Evolutionary conservation across 1,284 basidiomycete species (phyloP).

Genomic region (Ustilago curta): DNA sequence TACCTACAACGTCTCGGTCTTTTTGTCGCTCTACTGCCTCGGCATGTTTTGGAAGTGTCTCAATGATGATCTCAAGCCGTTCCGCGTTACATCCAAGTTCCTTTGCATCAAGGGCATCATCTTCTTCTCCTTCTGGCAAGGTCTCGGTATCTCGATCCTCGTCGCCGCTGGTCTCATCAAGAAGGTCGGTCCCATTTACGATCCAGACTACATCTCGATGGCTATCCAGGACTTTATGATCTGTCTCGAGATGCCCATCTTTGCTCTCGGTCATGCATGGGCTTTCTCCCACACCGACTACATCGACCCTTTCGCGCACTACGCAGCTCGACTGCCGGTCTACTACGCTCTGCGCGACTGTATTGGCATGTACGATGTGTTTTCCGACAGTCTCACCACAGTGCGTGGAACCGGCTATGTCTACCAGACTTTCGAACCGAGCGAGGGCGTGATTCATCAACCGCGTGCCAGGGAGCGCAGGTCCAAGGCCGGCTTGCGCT

Average conservation of each 20-base stretch:
- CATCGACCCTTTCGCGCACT: slow-evolving; percentile 53
- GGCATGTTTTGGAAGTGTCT: slow-evolving; percentile 67
- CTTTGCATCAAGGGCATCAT: slow-evolving; percentile 93
- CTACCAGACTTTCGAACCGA: slow-evolving; percentile 94
- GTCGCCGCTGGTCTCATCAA: slow-evolving; percentile 84
- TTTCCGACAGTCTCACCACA: slow-evolving; percentile 86
- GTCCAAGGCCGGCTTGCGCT: slow-evolving; percentile 78
- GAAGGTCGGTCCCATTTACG: slow-evolving; percentile 79
- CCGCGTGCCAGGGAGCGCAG: slow-evolving; percentile 52
- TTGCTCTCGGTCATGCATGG: slow-evolving; percentile 91
- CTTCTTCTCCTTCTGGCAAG: slow-evolving; percentile 98
- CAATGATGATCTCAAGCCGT: slow-evolving; percentile 61
- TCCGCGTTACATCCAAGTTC: slow-evolving; percentile 73
- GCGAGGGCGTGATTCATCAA: slow-evolving; percentile 86
- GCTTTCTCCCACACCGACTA: slow-evolving; percentile 75
- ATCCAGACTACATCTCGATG: slow-evolving; percentile 74
- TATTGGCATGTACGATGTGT: slow-evolving; percentile 82
- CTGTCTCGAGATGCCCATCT: slow-evolving; percentile 97
- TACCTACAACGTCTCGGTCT: slow-evolving; percentile 74
- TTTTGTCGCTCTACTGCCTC: slow-evolving; percentile 70
- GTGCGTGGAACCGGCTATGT: slow-evolving; percentile 89
- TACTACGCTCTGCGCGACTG: slow-evolving; percentile 81
- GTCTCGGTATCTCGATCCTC: slow-evolving; percentile 83
- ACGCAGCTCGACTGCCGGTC: slow-evolving; percentile 61
- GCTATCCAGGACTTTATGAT: slow-evolving; percentile 72